Evolutionary conservation across 371 early-diverging fungal genomes (phyloP).

Genomic region (Mortierella sp.): DNA sequence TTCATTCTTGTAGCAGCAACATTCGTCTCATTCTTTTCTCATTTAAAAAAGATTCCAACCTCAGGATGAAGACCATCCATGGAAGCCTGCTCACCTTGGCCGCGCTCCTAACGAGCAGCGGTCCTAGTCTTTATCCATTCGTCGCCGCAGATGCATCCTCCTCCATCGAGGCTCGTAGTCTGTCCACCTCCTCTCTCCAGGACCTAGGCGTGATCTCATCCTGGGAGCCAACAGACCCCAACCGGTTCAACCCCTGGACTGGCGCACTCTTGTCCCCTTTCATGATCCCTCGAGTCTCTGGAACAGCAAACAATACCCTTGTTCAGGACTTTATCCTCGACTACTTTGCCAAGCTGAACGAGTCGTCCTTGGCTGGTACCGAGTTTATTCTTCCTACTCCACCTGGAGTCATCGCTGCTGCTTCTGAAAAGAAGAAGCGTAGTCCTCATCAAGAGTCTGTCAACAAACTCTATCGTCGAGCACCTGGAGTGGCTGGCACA

Average conservation of each 20-base stretch:
- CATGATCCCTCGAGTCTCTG: slow-evolving; percentile 79
- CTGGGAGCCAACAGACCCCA: slow-evolving; percentile 32
- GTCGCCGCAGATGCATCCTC: too few species aligned
- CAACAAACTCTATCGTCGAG: slow-evolving; percentile 24
- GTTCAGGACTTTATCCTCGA: slow-evolving; percentile 78
- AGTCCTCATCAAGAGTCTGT: neutral
- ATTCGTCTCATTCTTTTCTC: too few species aligned
- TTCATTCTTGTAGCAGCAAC: too few species aligned
- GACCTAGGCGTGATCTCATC: slow-evolving; percentile 42
- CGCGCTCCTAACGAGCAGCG: too few species aligned
- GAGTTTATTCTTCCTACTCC: too few species aligned
- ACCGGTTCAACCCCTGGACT: slow-evolving; percentile 47
- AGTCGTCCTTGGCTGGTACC: slow-evolving; percentile 24
- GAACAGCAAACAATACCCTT: slow-evolving; percentile 72
- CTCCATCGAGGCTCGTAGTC: neutral
- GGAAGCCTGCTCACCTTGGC: too few species aligned
- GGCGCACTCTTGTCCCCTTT: slow-evolving; percentile 72
- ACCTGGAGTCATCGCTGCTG: too few species aligned
- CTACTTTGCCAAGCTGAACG: slow-evolving; percentile 64
- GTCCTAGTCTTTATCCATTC: too few species aligned
- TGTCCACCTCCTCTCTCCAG: slow-evolving; percentile 14
- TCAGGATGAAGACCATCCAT: too few species aligned
- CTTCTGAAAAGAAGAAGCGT: too few species aligned
- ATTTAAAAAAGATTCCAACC: too few species aligned
- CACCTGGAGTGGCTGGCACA: slow-evolving; percentile 24